phyloP scores from a whole-genome alignment of 441 rosid species.

The Populus tomentosa region DNA sequence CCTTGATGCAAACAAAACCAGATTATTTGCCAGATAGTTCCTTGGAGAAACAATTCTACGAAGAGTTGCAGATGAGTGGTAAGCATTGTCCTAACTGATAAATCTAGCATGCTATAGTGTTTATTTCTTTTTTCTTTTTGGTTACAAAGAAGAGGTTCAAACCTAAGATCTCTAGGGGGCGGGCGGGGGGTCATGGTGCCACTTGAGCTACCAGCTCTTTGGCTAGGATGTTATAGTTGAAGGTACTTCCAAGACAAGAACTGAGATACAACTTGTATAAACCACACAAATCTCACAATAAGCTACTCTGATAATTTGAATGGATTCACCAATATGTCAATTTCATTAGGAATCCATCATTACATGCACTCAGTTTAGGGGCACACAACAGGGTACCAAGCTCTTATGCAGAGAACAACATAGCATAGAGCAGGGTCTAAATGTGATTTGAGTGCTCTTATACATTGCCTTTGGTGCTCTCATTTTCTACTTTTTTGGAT shows the following conservation, averaged over 20 bases:
- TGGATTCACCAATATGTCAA: background rate
- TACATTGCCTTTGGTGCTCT: background rate
- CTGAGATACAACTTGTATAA: background rate
- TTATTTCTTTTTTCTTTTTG: no score
- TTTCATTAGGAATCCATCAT: background rate
- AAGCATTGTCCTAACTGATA: background rate
- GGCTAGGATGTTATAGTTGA: background rate
- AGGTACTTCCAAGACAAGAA: background rate
- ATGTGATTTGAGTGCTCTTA: background rate
- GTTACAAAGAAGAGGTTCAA: no score
- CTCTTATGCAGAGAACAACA: background rate
- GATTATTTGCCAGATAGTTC: background rate
- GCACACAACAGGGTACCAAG: background rate
- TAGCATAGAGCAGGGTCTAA: background rate
- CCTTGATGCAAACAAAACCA: background rate
- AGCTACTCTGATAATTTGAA: background rate
- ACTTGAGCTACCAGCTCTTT: background rate
- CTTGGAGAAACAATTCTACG: background rate
- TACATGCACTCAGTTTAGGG: background rate
- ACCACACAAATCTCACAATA: background rate
- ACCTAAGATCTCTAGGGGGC: no score
- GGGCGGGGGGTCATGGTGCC: background rate
- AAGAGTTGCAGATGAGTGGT: background rate
- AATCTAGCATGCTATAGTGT: background rate
- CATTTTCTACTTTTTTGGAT: background rate